These are phyloP conservation scores for Tricholoma saponaceum DNA, from an alignment of 768 basidiomycete species.

Conservation along the genomic window DNA sequence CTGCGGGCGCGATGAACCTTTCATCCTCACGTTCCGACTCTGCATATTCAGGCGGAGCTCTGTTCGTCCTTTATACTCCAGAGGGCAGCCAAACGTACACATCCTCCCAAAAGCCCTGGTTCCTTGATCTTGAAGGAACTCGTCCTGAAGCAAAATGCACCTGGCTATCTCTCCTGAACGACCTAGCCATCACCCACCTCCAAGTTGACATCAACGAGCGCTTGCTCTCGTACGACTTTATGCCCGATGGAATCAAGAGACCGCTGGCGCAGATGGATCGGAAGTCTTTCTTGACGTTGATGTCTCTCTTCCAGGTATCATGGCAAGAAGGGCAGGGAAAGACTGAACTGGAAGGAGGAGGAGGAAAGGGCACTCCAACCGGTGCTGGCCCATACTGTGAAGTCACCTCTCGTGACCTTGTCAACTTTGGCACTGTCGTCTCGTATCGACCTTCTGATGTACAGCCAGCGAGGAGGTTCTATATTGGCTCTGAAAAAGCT, in stretches of 20 bases:
- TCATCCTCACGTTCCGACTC: neutral
- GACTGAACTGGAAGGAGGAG: neutral
- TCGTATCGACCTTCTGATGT: neutral
- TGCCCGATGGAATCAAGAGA: neutral
- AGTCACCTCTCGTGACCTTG: neutral
- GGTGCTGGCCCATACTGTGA: neutral
- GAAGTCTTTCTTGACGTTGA: neutral
- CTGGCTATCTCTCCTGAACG: neutral
- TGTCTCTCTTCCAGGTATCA: neutral
- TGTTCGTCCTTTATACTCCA: neutral
- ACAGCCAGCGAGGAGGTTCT: neutral
- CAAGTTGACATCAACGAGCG: neutral
- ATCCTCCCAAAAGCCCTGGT: neutral
- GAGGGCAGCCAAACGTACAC: neutral
- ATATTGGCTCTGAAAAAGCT: neutral
- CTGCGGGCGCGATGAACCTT: neutral
- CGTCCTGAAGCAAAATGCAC: neutral
- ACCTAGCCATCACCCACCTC: neutral
- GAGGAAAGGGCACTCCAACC: neutral
- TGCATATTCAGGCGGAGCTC: neutral
- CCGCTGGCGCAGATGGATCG: neutral
- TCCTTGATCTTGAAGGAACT: neutral
- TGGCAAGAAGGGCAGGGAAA: neutral
- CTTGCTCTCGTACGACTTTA: slow-evolving; percentile 1
- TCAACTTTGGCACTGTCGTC: neutral